Evolutionary conservation across 257 asterid species (phyloP).

Genomic region (Fraxinus cuspidata): DNA sequence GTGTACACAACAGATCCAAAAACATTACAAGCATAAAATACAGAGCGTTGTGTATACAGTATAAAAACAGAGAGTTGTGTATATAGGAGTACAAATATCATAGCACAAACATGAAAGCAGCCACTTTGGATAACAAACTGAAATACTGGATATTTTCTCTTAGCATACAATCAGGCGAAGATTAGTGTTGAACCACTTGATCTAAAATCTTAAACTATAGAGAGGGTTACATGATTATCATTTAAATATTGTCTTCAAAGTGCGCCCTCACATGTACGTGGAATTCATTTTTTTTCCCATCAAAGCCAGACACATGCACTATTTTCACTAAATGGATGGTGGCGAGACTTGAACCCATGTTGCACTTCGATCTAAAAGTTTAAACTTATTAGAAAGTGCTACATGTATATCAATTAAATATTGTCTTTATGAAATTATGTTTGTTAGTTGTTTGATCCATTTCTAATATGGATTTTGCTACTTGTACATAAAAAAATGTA

Average conservation of each 20-base stretch:
- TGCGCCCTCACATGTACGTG: not conserved
- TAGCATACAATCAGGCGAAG: not conserved
- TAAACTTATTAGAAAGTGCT: not conserved
- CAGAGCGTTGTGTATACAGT: not conserved
- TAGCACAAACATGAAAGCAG: slow-evolving; percentile 5
- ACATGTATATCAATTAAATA: not conserved
- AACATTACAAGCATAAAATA: slow-evolving; percentile 17
- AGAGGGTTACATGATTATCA: not conserved
- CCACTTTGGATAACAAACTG: not conserved
- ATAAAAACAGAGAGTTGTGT: slow-evolving; percentile 23
- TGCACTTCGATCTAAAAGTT: not conserved
- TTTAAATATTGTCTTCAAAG: not conserved
- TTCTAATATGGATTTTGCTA: not conserved
- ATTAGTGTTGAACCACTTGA: not conserved
- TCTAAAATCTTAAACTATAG: not conserved
- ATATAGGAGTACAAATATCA: not conserved
- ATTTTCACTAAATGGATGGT: not conserved
- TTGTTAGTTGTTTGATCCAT: not conserved
- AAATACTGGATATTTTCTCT: not conserved
- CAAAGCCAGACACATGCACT: not conserved
- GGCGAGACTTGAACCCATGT: not conserved
- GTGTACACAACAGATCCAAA: slow-evolving; percentile 8
- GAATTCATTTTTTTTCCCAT: not conserved
- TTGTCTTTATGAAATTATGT: not conserved
- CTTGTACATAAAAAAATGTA: no score